phyloP scores from a whole-genome alignment of 495 filamentous ascomycete species.

The Pseudevernia furfuracea region DNA sequence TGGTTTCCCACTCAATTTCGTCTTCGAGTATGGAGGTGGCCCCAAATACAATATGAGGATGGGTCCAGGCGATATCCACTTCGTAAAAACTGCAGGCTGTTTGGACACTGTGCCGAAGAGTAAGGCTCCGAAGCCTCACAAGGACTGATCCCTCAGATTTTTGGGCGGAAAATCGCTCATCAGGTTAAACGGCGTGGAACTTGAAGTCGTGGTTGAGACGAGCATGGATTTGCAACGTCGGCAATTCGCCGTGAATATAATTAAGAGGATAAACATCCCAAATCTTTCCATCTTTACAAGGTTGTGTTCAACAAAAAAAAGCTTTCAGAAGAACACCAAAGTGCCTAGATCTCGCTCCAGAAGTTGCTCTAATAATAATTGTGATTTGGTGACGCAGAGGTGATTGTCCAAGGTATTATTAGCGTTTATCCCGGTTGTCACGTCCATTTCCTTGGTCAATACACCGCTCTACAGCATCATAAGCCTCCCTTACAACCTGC shows the following conservation, averaged over 20 bases:
- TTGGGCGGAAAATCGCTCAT: no score
- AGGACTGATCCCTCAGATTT: not conserved
- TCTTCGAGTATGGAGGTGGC: conserved; percentile 22
- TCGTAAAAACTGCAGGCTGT: conserved; percentile 36
- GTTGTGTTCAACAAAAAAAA: not conserved
- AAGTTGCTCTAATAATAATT: no score
- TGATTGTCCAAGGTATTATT: not conserved
- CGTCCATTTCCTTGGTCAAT: not conserved
- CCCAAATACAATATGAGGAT: conserved; percentile 18
- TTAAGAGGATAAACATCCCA: not conserved
- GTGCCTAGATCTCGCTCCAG: no score
- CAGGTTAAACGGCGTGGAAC: no score
- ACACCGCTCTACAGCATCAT: conserved; percentile 3
- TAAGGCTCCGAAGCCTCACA: conserved; percentile 14
- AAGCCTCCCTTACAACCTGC: conserved; percentile 31
- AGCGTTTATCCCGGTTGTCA: not conserved
- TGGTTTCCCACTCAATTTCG: conserved; percentile 47
- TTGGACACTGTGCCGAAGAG: conserved; percentile 37
- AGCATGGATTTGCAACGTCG: not conserved
- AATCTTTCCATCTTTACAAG: not conserved
- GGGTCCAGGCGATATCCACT: conserved; percentile 29
- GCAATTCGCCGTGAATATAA: not conserved
- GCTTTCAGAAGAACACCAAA: no score
- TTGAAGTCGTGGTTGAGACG: no score
- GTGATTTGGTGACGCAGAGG: no score